Base-by-base conservation (phyloP, 345 rosid genomes). In the Rubroshorea leprosula region DNA sequence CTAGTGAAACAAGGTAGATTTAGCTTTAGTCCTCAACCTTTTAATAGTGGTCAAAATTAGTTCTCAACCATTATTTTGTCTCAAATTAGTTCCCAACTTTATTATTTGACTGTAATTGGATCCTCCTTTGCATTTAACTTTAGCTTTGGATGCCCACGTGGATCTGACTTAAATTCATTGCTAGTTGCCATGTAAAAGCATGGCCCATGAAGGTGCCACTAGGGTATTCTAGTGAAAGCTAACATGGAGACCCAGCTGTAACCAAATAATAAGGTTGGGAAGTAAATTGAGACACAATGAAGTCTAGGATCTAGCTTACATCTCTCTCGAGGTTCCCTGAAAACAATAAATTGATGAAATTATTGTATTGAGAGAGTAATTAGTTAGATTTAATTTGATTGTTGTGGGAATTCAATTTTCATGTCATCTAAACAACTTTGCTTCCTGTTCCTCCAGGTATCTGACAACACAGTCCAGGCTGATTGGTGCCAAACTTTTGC, bases 401-500 rank as follows among this genome's bases (percentile, higher is more conserved):
- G 5, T 35, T 35, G 1, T 35, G 11, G 12, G 12, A 35, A 35
- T 3, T 3, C 1, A 35, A 6, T 35, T 6, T 35, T 35, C 12
- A 35, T 35, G 41, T 35, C 41, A 35, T 6, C 1, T 4, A 6
- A 35, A 35, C 35, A 35, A 35, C 11, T 3, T 35, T 35, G n/a
- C 62, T 68, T 61, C 49, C 68, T 63, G 45, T 72, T 63, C 19
- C 51, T 58, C 52, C 81, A 93, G 99, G 94, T 93, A 51, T 79
- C 84, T 56, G 64, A 76, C 71, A 88, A 83, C 68, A 67, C 91
- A 14, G 73, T 93, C 58, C 83, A 72, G 68, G 94, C 82, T 72
- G 92, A 93, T 72, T 93, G 99, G 99, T 60, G 61, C 64, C 87
- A 93, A 65, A 57, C 73, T 46, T 87, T 89, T 79, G 62, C 82